Conservation (phyloP, 441 rosid species). For the Erodium moschatum region DNA sequence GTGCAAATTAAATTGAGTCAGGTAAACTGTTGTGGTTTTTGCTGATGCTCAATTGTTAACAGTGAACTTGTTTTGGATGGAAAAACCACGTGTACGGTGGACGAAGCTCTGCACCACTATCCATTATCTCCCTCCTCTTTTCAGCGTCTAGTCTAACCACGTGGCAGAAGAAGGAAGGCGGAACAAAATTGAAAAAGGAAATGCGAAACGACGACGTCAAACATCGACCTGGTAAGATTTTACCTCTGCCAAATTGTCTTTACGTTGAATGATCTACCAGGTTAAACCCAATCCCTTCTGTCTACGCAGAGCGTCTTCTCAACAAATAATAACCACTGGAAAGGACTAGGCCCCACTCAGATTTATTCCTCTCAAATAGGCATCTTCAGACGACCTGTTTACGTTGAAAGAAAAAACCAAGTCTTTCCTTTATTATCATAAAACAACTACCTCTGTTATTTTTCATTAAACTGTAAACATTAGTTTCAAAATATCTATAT, state of each 20-base stretch:
- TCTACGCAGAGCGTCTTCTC: neutral
- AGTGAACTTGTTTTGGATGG: neutral
- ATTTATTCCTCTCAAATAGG: no score
- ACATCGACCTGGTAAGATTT: neutral
- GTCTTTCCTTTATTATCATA: no score
- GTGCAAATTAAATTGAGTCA: no score
- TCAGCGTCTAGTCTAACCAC: constrained; percentile 10
- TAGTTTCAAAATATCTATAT: no score
- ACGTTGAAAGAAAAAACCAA: no score
- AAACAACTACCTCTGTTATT: no score
- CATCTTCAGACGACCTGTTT: no score
- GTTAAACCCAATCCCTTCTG: neutral
- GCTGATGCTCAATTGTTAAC: no score
- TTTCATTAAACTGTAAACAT: no score
- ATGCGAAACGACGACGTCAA: neutral
- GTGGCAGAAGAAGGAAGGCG: constrained; percentile 23
- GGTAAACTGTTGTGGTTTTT: no score
- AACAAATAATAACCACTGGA: no score
- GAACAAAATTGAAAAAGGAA: neutral
- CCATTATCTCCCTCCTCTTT: constrained; percentile 1
- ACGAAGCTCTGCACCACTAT: constrained; percentile 13
- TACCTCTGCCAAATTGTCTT: constrained; percentile 7
- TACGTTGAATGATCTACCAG: neutral
- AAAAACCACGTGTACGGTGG: constrained; percentile 27
- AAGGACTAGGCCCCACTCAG: no score